phyloP scores from a whole-genome alignment of 176 grass and related monocot genomes.

The Alloteropsis semialata region DNA sequence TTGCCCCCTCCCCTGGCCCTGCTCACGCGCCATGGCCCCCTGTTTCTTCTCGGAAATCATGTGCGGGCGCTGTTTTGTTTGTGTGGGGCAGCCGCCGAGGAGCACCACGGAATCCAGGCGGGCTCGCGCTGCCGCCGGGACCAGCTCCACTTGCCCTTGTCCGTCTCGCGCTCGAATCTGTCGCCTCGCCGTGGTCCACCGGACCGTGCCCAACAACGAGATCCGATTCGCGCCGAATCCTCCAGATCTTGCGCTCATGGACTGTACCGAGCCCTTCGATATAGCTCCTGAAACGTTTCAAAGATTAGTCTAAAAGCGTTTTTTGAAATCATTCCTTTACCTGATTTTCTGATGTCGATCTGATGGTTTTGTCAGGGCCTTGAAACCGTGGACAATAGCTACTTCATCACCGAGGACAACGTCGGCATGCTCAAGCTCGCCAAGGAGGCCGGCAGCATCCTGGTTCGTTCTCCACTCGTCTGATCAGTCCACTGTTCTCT shows the following conservation, averaged over 20 bases:
- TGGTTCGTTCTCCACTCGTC: slow-evolving; percentile 28
- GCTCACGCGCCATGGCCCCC: neutral
- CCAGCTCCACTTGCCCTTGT: slow-evolving; percentile 16
- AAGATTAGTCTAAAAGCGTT: neutral
- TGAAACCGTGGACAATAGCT: slow-evolving; percentile 73
- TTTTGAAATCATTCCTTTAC: neutral
- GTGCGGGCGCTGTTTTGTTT: neutral
- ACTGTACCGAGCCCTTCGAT: neutral
- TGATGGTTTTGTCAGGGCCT: slow-evolving; percentile 41
- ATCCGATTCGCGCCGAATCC: slow-evolving; percentile 28
- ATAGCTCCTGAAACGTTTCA: neutral
- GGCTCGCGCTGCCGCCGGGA: neutral
- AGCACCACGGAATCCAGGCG: slow-evolving; percentile 21
- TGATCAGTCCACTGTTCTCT: neutral
- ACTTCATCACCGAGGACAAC: slow-evolving; percentile 95
- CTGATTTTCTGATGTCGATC: neutral
- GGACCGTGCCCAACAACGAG: neutral
- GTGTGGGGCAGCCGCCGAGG: neutral
- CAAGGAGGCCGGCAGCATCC: slow-evolving; percentile 79
- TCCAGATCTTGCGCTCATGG: neutral
- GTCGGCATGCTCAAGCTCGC: slow-evolving; percentile 92
- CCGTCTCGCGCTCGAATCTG: neutral
- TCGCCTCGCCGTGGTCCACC: neutral
- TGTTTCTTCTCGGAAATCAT: neutral
- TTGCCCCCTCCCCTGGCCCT: neutral